Conservation (phyloP, 2,329 filamentous ascomycete genomes). For the Ilyonectria robusta region DNA sequence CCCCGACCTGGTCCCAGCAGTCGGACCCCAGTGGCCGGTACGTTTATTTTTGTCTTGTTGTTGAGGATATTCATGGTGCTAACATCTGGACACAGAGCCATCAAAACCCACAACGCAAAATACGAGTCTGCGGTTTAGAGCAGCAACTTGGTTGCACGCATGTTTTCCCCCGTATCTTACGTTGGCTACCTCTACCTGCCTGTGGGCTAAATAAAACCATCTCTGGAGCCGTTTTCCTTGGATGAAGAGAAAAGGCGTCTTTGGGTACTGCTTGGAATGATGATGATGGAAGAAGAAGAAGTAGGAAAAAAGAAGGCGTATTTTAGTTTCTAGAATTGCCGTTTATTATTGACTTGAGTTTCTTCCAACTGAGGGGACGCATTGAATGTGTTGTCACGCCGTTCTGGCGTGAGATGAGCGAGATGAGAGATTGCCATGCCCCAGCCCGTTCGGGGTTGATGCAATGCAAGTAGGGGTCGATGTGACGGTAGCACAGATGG, state of each 20-base stretch:
- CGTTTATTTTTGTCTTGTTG: conserved; percentile 30
- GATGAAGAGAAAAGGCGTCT: conserved; percentile 45
- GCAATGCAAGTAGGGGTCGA: conserved; percentile 17
- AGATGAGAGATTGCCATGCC: not conserved
- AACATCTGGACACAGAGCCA: conserved; percentile 70
- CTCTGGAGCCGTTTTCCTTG: conserved; percentile 68
- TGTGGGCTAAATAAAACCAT: conserved; percentile 38
- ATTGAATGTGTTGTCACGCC: not conserved
- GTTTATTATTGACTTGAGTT: conserved; percentile 9
- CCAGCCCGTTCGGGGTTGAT: not conserved
- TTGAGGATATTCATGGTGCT: conserved; percentile 15
- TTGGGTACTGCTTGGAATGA: conserved; percentile 41
- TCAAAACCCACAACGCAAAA: conserved; percentile 81
- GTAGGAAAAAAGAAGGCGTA: conserved; percentile 15
- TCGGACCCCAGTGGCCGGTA: conserved; percentile 93
- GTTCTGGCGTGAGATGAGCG: conserved; percentile 4
- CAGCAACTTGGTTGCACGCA: conserved; percentile 33
- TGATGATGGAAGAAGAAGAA: conserved; percentile 40
- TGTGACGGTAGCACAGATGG: conserved; percentile 19
- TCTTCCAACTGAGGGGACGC: not conserved
- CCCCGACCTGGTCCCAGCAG: conserved; percentile 97
- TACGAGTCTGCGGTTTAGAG: conserved; percentile 69
- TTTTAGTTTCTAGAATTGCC: conserved; percentile 20
- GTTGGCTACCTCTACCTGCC: conserved; percentile 35
- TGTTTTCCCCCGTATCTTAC: conserved; percentile 44